A percentile compares a stretch with the other conserved stretches of the same genome.
These are phyloP conservation scores for Pelagomonas calceolata DNA, from an alignment of 108 stramenopile species.

Conservation along the genomic window DNA sequence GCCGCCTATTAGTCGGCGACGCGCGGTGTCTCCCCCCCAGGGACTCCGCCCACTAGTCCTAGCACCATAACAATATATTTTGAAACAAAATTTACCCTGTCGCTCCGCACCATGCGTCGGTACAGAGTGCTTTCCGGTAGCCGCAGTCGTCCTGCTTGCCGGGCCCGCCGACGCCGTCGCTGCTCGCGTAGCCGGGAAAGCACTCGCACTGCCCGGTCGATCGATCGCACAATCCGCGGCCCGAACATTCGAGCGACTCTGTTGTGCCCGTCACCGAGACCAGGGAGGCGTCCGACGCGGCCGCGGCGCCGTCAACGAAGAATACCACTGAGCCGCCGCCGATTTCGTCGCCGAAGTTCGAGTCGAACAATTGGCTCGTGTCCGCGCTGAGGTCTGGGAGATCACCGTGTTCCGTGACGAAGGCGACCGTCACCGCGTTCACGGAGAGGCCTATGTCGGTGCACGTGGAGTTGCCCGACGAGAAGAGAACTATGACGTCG, in stretches of 20 bases:
- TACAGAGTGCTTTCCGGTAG: neutral
- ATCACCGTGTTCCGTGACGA: constrained; percentile 34
- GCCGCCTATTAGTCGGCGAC: too few species aligned
- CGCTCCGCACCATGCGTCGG: too few species aligned
- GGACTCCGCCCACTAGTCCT: too few species aligned
- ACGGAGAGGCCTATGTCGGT: constrained; percentile 23
- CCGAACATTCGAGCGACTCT: constrained; percentile 24
- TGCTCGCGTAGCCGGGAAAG: constrained; percentile 21
- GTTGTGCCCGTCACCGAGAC: neutral
- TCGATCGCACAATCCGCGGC: constrained; percentile 34
- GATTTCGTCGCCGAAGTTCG: neutral
- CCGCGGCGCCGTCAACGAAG: neutral
- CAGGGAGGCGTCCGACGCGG: neutral
- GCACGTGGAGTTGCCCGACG: constrained; percentile 17
- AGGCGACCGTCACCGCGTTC: constrained; percentile 25
- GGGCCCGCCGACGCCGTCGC: neutral
- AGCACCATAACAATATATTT: too few species aligned
- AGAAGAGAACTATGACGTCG: constrained; percentile 32
- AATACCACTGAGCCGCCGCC: neutral
- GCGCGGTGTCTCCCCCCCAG: too few species aligned
- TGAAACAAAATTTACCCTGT: too few species aligned
- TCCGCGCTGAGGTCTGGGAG: constrained; percentile 16
- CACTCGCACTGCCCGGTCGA: constrained; percentile 31
- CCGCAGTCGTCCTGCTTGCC: neutral
- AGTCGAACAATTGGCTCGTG: constrained; percentile 13